phyloP scores from a whole-genome alignment of 768 basidiomycete species.

The Suillus subaureus region DNA sequence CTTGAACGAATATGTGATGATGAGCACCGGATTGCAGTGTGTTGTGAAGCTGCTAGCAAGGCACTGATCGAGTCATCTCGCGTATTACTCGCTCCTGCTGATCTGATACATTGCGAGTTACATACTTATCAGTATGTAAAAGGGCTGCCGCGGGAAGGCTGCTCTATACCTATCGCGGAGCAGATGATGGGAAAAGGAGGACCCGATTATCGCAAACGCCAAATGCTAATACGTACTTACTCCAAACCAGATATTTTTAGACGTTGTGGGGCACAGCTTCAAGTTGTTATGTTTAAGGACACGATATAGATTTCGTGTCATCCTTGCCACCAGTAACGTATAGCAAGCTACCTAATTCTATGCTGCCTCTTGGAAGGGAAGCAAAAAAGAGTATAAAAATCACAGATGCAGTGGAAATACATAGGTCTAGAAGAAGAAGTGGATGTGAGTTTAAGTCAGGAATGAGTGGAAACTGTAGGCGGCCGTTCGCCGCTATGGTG shows the following conservation, averaged over 20 bases:
- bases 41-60: not conserved
- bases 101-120: not conserved
- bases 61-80: not conserved
- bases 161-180: not conserved
- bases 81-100: not conserved
- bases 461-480: constrained; percentile 9
- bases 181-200: not conserved
- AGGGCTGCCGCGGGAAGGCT: not conserved
- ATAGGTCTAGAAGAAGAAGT: constrained; percentile 7
- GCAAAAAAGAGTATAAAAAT: constrained; percentile 3
- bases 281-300: not conserved
- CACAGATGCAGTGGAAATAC: constrained; percentile 13
- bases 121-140: not conserved
- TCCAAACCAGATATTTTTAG: not conserved
- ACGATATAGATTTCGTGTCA: not conserved
- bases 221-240: not conserved
- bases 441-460: constrained; percentile 8
- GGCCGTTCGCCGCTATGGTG: constrained; percentile 6
- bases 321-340: not conserved
- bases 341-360: constrained; percentile 10
- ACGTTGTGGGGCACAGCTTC: not conserved
- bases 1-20: not conserved
- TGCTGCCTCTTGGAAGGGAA: constrained; percentile 1
- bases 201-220: not conserved
- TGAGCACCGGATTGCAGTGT: not conserved